A percentile compares a stretch with the other conserved stretches of the same genome.
Evolutionary conservation across 2,329 filamentous ascomycete species (phyloP).

Genomic region (Cladophialophora yegresii): DNA sequence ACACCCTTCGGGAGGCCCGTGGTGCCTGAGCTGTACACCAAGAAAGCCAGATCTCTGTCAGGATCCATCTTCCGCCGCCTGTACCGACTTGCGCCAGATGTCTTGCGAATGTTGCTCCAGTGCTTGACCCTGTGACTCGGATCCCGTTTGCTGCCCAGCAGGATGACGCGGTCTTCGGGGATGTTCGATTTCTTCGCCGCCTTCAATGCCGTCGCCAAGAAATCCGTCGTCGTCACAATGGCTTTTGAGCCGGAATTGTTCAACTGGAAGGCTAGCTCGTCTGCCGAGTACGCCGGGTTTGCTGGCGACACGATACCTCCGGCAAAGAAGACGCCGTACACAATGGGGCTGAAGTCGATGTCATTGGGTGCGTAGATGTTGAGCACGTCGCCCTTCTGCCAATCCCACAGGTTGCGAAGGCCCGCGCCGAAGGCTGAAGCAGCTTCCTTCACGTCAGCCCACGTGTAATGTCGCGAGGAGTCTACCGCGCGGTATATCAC

Average conservation of each 20-base stretch:
- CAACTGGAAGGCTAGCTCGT: slow-evolving; percentile 83
- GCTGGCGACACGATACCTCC: slow-evolving; percentile 79
- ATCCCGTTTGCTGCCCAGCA: slow-evolving; percentile 73
- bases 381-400: slow-evolving; percentile 81
- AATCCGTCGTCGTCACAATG: slow-evolving; percentile 70
- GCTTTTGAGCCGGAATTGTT: slow-evolving; percentile 73
- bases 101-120: slow-evolving; percentile 71
- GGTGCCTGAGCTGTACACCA: slow-evolving; percentile 88
- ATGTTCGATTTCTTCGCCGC: slow-evolving; percentile 73
- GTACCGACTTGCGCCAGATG: slow-evolving; percentile 60
- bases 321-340: slow-evolving; percentile 80
- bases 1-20: slow-evolving; percentile 92
- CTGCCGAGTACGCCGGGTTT: slow-evolving; percentile 81
- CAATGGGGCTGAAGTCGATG: slow-evolving; percentile 76
- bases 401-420: slow-evolving; percentile 71
- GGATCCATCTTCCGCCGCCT: slow-evolving; percentile 66
- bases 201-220: slow-evolving; percentile 64
- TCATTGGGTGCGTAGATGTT: slow-evolving; percentile 81
- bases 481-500: slow-evolving; percentile 36
- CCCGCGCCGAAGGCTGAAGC: slow-evolving; percentile 77
- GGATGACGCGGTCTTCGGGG: slow-evolving; percentile 68
- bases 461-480: slow-evolving; percentile 72
- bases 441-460: slow-evolving; percentile 63
- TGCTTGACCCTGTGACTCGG: slow-evolving; percentile 64
- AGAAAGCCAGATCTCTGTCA: slow-evolving; percentile 72